phyloP scores from a whole-genome alignment of 352 stramenopile species.

The Globisporangium emineosum region DNA sequence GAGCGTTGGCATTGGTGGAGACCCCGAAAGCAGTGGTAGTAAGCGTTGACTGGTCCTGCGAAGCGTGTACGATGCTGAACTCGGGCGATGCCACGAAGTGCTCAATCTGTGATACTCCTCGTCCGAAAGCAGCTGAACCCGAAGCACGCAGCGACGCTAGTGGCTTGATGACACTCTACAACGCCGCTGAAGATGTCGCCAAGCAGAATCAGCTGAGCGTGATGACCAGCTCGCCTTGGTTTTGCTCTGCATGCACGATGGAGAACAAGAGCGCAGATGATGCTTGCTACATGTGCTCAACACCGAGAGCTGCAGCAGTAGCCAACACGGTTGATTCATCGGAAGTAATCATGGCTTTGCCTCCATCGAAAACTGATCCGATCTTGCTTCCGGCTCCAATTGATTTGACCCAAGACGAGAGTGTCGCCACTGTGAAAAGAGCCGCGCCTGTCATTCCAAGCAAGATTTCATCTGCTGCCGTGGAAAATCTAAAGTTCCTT shows the following conservation, averaged over 20 bases:
- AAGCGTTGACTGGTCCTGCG: slow-evolving; percentile 61
- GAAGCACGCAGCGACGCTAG: slow-evolving; percentile 28
- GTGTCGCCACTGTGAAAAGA: slow-evolving; percentile 6
- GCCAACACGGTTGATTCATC: slow-evolving; percentile 29
- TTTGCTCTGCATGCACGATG: slow-evolving; percentile 77
- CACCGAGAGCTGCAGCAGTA: slow-evolving; percentile 37
- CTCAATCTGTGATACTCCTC: slow-evolving; percentile 62
- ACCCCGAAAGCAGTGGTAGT: slow-evolving; percentile 14
- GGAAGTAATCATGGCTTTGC: slow-evolving; percentile 32
- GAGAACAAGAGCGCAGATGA: slow-evolving; percentile 55
- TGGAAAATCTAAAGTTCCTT: slow-evolving; percentile 45
- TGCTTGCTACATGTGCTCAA: slow-evolving; percentile 75
- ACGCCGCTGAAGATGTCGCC: slow-evolving; percentile 51
- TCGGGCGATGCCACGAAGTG: slow-evolving; percentile 52
- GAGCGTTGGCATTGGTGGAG: slow-evolving; percentile 44
- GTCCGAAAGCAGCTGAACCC: slow-evolving; percentile 24
- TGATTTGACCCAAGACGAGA: slow-evolving; percentile 31
- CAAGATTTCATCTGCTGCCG: slow-evolving; percentile 20
- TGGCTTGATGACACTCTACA: slow-evolving; percentile 66
- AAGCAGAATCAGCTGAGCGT: slow-evolving; percentile 25
- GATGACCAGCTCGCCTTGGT: slow-evolving; percentile 29
- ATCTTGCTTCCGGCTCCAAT: slow-evolving; percentile 28
- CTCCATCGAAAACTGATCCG: slow-evolving; percentile 24
- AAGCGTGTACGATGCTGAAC: slow-evolving; percentile 82
- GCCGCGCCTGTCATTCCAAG: slow-evolving; percentile 7